These are phyloP conservation scores for Candida koratica DNA, from an alignment of 805 yeast species.

Conservation along the genomic window DNA sequence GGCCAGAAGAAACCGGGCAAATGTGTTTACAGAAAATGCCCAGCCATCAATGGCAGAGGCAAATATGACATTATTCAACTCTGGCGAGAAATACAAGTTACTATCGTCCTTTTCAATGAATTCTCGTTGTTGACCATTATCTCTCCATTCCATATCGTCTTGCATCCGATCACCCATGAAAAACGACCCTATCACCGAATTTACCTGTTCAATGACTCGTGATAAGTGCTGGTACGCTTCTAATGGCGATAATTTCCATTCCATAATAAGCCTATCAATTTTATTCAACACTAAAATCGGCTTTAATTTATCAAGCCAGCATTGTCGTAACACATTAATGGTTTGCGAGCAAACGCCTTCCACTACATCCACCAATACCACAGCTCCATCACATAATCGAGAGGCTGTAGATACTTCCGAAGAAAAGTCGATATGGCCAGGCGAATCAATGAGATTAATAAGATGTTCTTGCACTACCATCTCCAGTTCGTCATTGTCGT, in stretches of 20 bases:
- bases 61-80: slow-evolving; percentile 82
- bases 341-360: slow-evolving; percentile 99
- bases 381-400: slow-evolving; percentile 93
- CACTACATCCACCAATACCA: slow-evolving; percentile 91
- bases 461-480: slow-evolving; percentile 65
- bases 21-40: slow-evolving; percentile 91
- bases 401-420: slow-evolving; percentile 96
- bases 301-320: slow-evolving; percentile 88
- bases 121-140: slow-evolving; percentile 53
- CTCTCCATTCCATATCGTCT: slow-evolving; percentile 76
- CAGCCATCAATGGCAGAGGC: slow-evolving; percentile 94
- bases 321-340: slow-evolving; percentile 87
- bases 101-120: slow-evolving; percentile 74
- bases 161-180: slow-evolving; percentile 91
- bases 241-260: slow-evolving; percentile 71
- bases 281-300: slow-evolving; percentile 88
- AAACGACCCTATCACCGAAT: slow-evolving; percentile 90
- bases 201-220: slow-evolving; percentile 85
- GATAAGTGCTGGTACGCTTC: slow-evolving; percentile 84
- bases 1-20: slow-evolving; percentile 79
- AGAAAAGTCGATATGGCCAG: slow-evolving; percentile 98
- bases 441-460: slow-evolving; percentile 92
- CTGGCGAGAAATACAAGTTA: slow-evolving; percentile 83
- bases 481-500: slow-evolving; percentile 10
- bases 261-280: slow-evolving; percentile 80